These are phyloP conservation scores for Phialophora expanda DNA, from an alignment of 2,329 filamentous ascomycete genomes.

Conservation along the genomic window DNA sequence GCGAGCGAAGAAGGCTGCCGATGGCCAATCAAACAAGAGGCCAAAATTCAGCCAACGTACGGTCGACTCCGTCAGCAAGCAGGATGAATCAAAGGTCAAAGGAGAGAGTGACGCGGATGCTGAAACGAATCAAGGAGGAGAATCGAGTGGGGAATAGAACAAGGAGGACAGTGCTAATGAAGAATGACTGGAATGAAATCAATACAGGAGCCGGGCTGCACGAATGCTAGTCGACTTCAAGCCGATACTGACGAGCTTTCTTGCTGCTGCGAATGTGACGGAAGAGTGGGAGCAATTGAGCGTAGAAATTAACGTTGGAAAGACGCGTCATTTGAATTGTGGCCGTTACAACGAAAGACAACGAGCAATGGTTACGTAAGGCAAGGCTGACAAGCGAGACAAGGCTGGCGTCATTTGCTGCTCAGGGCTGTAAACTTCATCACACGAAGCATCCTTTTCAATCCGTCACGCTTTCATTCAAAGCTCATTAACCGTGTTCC, in stretches of 20 bases:
- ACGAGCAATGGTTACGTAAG: neutral
- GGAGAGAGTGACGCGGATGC: neutral
- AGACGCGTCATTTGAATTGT: conserved; percentile 1
- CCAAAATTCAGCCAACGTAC: neutral
- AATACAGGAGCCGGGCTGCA: neutral
- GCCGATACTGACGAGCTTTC: neutral
- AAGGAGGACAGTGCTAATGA: neutral
- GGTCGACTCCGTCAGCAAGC: neutral
- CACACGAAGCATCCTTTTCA: conserved; percentile 1
- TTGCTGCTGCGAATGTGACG: neutral
- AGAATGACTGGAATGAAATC: neutral
- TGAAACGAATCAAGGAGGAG: neutral
- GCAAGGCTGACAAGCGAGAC: neutral
- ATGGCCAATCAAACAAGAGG: neutral
- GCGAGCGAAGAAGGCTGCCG: neutral
- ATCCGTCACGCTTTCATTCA: neutral
- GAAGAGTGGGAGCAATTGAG: neutral
- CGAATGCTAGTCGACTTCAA: neutral
- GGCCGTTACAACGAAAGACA: neutral
- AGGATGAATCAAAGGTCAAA: neutral
- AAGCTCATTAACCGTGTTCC: neutral
- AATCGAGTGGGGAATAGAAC: neutral
- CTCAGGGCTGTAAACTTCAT: neutral
- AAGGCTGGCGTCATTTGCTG: conserved; percentile 2
- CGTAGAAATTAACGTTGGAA: neutral